Evolutionary conservation across 73 alveolate genomes (phyloP).

Genomic region (Tetrahymena malaccensis): DNA sequence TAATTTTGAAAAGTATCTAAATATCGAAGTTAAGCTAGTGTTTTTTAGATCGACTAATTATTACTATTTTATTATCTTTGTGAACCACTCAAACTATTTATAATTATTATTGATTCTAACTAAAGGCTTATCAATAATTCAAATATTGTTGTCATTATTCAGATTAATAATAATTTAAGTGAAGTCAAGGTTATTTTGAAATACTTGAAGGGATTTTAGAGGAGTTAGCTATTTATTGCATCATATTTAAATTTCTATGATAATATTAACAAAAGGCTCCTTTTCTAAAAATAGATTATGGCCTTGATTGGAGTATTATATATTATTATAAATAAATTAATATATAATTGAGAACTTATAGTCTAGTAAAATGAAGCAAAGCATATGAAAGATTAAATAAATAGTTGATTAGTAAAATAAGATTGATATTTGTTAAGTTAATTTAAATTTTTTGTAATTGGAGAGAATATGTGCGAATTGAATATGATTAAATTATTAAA

Average conservation of each 20-base stretch:
- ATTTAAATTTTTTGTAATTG: background rate
- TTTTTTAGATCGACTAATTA: too few relatives aligned
- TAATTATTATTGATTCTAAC: too few relatives aligned
- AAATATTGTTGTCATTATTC: background rate
- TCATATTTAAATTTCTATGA: too few relatives aligned
- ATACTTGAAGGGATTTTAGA: background rate
- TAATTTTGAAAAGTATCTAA: background rate
- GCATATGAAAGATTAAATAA: too few relatives aligned
- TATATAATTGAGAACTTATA: too few relatives aligned
- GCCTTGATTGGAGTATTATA: background rate
- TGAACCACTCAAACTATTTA: background rate
- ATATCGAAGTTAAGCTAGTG: background rate
- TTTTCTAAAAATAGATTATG: background rate
- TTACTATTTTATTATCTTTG: too few relatives aligned
- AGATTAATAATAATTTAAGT: background rate
- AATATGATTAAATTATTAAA: too few relatives aligned
- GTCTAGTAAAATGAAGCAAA: too few relatives aligned
- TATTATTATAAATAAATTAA: too few relatives aligned
- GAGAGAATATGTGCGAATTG: background rate
- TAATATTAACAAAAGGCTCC: too few relatives aligned
- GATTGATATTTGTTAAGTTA: too few relatives aligned
- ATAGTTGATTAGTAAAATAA: too few relatives aligned
- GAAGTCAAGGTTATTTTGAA: background rate
- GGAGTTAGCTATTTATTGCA: background rate
- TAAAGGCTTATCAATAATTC: background rate